Evolutionary conservation across 2,329 filamentous ascomycete species (phyloP), one percentile per base, ranked within the genome.

Genomic region (Apiospora kogelbergensis): DNA sequence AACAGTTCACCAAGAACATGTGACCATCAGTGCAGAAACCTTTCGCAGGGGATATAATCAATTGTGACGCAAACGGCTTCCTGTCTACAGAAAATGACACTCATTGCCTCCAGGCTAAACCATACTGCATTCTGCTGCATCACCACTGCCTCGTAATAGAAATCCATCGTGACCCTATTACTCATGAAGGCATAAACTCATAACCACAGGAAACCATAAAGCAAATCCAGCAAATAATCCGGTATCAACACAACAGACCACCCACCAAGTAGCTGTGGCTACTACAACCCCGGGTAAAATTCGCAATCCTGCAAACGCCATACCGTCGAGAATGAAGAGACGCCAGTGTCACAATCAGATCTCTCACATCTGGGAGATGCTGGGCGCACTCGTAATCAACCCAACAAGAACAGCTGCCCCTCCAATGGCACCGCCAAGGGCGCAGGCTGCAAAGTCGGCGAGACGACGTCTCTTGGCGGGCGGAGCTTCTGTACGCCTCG

Each of bases 391-490:
- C 30, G 66, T 63, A 17, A 71, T 70, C 48, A 72, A 53, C 3
- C 66, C 68, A 26, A 69, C 69, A 13, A 72, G 63, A 11, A 72
- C 74, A 15, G 75, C 76, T 65, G 75, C 77, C 42, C 75, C 74
- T 30, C 77, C 77, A 4, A 78, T 68, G 22, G 75, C 76, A 13
- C 77, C 73, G 24, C 57, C 57, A 26, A 65, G 30, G 13, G 63
- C 69, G 68, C 71, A 78, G 44, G 76, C 77, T 17, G 75, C 76
- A 63, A 75, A 74, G 67, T 78, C 73, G 22, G 74, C 75, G 30
- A 78, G 67, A 22, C 76, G 75, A n/a, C 75, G 74, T 63, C 72
- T 73, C 72, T 79, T 79, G 13, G 74, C 71, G 33, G 77, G 76
- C 24, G 74, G 72, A 22, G 53, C 13, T 48, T 67, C 65, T 63